Base-by-base conservation (phyloP, 1,284 basidiomycete species). In the Blastosporella zonata region DNA sequence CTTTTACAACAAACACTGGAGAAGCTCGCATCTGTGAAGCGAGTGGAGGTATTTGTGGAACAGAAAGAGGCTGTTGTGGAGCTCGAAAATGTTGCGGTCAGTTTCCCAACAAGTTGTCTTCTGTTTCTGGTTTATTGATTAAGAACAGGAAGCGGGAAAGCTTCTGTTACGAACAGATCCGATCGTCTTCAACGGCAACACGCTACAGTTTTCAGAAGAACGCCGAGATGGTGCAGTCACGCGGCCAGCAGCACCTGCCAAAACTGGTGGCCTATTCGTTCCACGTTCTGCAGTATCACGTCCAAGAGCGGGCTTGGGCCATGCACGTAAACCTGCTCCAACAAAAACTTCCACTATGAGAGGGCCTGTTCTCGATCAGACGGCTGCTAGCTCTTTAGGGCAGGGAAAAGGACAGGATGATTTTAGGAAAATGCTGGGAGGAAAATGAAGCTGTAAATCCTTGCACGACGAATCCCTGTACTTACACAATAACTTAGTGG, bases 1-100 rank as follows among this genome's bases (percentile, higher is more conserved):
- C 71, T 97, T 1, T 66, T 97, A 18, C 94, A 97, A 60, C 94
- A 97, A 71, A 71, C 73, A 0, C 70, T 97, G 6, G 90, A 93
- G 64, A 94, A 92, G 67, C 66, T 87, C 37, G 80, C 80, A 0
- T 66, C 72, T 3, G 82, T 97, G 22, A 83, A 78, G 46, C 79
- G 88, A 1, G 77, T 96, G 0, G 90, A 93, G 60, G 74, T 95
- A 1, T 87, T 91, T 56, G 65, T 69, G 6, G 78, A 82, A 46
- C 68, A 67, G 38, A 69, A 75, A 13, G 84, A 93, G 62, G 94
- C 93, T 1, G 68, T 88, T 1, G 84, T 88, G 1, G 90, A 94
- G 62, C 71, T 96, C 21, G 79, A 84, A 47, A 86, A 71, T 46
- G 72, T 77, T 25, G 83, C 87, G 34, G 92, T 93, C 59, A 65